These are phyloP conservation scores for Vigna radiata DNA, from an alignment of 306 rosid genomes.

Conservation along the genomic window DNA sequence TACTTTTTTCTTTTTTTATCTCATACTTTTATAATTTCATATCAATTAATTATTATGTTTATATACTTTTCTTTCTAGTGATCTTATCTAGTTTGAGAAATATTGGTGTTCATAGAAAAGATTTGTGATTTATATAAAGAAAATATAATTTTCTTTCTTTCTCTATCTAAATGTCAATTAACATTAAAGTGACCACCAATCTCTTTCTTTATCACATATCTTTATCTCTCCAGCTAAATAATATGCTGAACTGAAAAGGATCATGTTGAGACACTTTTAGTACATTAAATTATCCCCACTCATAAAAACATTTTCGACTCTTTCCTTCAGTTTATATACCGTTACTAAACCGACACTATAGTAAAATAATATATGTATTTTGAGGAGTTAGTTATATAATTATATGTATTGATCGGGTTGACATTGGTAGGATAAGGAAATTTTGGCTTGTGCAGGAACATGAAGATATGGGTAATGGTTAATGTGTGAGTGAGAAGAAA, in stretches of 20 bases:
- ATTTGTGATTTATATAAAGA: too few relatives aligned
- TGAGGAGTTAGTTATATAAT: not conserved
- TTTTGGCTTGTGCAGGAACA: constrained; percentile 31
- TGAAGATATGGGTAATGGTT: constrained; percentile 34
- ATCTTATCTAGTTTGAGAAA: too few relatives aligned
- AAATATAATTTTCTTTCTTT: not conserved
- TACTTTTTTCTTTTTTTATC: too few relatives aligned
- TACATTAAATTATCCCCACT: not conserved
- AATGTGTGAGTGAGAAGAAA: constrained; percentile 26
- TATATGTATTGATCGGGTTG: not conserved
- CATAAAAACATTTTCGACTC: not conserved
- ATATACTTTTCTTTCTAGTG: too few relatives aligned
- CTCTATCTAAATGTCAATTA: not conserved
- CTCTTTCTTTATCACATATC: not conserved
- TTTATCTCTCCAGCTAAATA: constrained; percentile 6
- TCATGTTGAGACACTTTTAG: not conserved
- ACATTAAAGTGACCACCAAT: not conserved
- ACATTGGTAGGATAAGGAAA: constrained; percentile 6
- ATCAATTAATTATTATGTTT: too few relatives aligned
- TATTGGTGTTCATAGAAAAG: too few relatives aligned
- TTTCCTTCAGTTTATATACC: not conserved
- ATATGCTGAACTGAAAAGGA: not conserved
- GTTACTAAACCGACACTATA: not conserved
- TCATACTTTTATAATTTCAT: too few relatives aligned
- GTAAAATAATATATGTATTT: too few relatives aligned